Percentiles rank a stretch among this genome's conserved stretches.
Evolutionary conservation across 306 rosid species (phyloP).

Genomic region (Trifolium repens): DNA sequence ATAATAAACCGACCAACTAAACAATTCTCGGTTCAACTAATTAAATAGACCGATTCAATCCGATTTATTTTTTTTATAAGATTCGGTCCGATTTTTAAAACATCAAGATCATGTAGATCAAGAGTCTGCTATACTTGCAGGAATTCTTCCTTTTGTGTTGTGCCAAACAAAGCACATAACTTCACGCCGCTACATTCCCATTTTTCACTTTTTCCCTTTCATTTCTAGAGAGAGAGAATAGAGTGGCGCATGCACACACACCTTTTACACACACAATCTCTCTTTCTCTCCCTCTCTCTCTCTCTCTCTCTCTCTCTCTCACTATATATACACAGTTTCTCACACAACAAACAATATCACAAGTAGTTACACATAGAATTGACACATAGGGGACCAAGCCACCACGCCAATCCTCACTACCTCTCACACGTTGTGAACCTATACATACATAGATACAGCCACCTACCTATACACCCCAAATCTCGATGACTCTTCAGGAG

Average conservation of each 20-base stretch:
- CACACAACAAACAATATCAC: conserved; percentile 9
- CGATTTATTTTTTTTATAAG: not conserved
- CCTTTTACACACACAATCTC: conserved; percentile 2
- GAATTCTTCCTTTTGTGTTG: not conserved
- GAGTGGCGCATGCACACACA: conserved; percentile 43
- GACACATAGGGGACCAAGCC: conserved; percentile 40
- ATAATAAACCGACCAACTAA: too few relatives aligned
- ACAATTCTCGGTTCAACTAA: too few relatives aligned
- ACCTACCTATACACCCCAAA: conserved; percentile 45
- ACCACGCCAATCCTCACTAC: conserved; percentile 28
- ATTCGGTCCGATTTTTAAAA: not conserved
- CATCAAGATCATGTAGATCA: conserved; percentile 9
- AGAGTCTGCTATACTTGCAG: conserved; percentile 18
- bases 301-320: not conserved
- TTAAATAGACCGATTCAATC: not conserved
- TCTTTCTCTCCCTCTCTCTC: conserved; percentile 9
- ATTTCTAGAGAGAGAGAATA: conserved; percentile 34
- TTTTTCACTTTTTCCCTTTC: conserved; percentile 35
- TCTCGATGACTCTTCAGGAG: conserved; percentile 54
- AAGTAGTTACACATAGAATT: conserved; percentile 26
- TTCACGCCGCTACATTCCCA: conserved; percentile 50
- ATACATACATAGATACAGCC: not conserved
- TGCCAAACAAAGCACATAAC: conserved; percentile 37
- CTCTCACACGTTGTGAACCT: conserved; percentile 24
- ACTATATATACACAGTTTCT: not conserved